These are phyloP conservation scores for Thalassiosira livingstoniorum DNA, from an alignment of 352 stramenopile species.

Conservation along the genomic window DNA sequence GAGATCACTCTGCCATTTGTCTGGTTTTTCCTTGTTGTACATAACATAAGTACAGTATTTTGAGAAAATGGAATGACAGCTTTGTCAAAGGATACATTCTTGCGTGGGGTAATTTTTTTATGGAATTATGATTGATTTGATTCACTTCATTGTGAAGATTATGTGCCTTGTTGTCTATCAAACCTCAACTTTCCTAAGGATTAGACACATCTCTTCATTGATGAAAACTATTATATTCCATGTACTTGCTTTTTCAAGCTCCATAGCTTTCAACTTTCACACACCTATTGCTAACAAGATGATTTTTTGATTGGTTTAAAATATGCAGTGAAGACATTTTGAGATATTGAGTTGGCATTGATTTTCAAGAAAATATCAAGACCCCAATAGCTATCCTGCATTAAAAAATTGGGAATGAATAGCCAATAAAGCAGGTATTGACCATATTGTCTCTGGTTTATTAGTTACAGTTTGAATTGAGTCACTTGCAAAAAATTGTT, in stretches of 20 bases:
- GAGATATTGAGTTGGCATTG: not conserved
- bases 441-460: not conserved
- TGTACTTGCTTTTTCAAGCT: not conserved
- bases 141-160: not conserved
- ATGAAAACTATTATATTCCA: not conserved
- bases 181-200: not conserved
- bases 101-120: not conserved
- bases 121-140: not conserved
- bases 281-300: not conserved
- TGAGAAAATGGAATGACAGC: constrained; percentile 23
- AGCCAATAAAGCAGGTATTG: not conserved
- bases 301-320: not conserved
- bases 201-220: not conserved
- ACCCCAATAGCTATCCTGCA: not conserved
- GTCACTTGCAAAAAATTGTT: not conserved
- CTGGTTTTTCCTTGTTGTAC: constrained; percentile 36
- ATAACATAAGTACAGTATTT: not conserved
- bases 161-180: not conserved
- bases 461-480: not conserved
- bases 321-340: not conserved
- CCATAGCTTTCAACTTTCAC: not conserved
- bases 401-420: not conserved
- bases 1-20: constrained; percentile 36
- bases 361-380: not conserved
- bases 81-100: constrained; percentile 23